Evolutionary conservation across 169 alveolate species (phyloP).

Genomic region (Plasmodium billcollinsi): DNA sequence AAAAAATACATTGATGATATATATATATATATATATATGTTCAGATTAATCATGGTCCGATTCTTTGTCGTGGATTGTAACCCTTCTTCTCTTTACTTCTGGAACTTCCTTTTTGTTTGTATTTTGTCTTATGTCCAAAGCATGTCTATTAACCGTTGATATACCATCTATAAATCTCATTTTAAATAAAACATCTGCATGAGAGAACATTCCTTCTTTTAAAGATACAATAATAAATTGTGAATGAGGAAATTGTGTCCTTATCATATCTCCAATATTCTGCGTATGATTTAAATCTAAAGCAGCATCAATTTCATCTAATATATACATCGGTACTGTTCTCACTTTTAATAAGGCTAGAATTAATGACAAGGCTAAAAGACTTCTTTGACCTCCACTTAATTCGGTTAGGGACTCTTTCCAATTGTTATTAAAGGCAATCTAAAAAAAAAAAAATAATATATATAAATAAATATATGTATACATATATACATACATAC

Average conservation of each 20-base stretch:
- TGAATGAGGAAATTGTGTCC: slow-evolving; percentile 96
- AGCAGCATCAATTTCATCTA: slow-evolving; percentile 99
- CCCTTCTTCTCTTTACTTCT: slow-evolving; percentile 60
- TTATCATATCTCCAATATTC: slow-evolving; percentile 97
- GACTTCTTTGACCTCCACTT: slow-evolving; percentile 97
- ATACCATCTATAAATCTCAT: slow-evolving; percentile 95
- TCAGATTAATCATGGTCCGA: slow-evolving; percentile 22
- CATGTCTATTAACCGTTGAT: slow-evolving; percentile 86
- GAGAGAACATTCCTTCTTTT: slow-evolving; percentile 98
- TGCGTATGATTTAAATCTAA: slow-evolving; percentile 98
- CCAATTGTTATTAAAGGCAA: slow-evolving; percentile 95
- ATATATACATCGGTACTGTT: slow-evolving; percentile 99
- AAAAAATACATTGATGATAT: background rate
- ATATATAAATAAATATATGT: too few species aligned
- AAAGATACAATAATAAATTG: slow-evolving; percentile 97
- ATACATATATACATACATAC: background rate
- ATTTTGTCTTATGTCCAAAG: slow-evolving; percentile 50
- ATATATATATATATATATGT: background rate
- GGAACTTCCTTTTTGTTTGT: slow-evolving; percentile 35
- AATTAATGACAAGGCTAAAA: slow-evolving; percentile 97
- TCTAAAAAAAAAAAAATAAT: slow-evolving; percentile 77
- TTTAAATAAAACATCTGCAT: slow-evolving; percentile 98
- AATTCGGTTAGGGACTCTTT: slow-evolving; percentile 93
- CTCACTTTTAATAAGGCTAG: slow-evolving; percentile 96
- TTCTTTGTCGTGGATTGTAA: slow-evolving; percentile 59